Evolutionary conservation across 2,329 filamentous ascomycete species (phyloP).

Genomic region (Colletotrichum zoysiae): DNA sequence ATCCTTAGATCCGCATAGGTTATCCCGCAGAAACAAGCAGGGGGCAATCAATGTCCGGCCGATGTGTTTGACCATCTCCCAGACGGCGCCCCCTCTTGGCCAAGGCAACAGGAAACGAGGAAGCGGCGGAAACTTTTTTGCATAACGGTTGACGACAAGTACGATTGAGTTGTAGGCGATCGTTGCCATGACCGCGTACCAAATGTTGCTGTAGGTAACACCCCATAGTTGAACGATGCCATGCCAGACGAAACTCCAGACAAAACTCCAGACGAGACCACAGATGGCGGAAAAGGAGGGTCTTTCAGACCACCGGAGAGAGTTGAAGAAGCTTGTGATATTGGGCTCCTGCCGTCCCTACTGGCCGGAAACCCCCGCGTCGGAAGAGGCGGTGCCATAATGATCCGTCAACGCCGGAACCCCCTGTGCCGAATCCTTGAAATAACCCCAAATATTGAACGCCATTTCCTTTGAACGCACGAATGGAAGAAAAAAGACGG

Average conservation of each 20-base stretch:
- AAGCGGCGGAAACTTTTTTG: too few relatives aligned
- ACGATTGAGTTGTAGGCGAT: background rate
- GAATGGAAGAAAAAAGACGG: background rate
- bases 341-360: slow-evolving; percentile 1
- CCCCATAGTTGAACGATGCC: too few relatives aligned
- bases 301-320: background rate
- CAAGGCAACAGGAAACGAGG: background rate
- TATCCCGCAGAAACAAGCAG: background rate
- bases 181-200: background rate
- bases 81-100: background rate
- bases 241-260: background rate
- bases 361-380: background rate
- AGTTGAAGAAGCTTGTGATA: background rate
- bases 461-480: background rate
- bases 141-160: background rate
- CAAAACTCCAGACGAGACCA: too few relatives aligned
- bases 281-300: background rate
- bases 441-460: background rate
- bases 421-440: background rate
- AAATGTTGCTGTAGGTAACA: background rate
- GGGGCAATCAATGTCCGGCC: background rate
- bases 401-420: background rate
- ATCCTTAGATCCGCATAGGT: background rate
- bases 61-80: background rate
- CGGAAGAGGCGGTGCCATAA: background rate